Conservation (phyloP, 306 rosid genomes). For the Abrus precatorius region DNA sequence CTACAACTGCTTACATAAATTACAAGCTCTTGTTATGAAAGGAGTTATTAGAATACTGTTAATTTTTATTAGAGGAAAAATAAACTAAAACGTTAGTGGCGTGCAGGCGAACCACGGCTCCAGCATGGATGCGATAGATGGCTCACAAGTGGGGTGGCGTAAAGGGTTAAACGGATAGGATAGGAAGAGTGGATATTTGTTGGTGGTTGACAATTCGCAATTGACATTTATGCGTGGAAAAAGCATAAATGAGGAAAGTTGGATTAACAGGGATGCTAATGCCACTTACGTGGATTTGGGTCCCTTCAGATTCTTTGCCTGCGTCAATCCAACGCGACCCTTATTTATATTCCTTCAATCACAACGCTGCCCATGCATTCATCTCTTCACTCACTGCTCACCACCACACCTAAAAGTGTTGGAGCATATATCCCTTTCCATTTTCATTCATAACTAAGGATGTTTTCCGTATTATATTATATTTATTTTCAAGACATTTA, state of each 20-base stretch:
- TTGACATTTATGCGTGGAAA: constrained; percentile 7
- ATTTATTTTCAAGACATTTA: too few species aligned
- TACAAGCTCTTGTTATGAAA: too few species aligned
- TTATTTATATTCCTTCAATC: constrained; percentile 26
- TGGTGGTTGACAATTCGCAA: constrained; percentile 18
- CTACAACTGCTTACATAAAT: too few species aligned
- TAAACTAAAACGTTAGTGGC: too few species aligned
- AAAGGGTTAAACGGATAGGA: too few species aligned
- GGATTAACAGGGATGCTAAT: not conserved
- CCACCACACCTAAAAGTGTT: not conserved
- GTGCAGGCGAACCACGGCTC: too few species aligned
- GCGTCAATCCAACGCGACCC: constrained; percentile 51
- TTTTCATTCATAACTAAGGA: not conserved
- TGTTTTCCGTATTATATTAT: too few species aligned
- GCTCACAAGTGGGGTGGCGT: constrained; percentile 4
- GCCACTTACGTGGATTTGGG: constrained; percentile 42
- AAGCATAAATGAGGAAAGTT: not conserved
- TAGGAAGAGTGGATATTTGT: not conserved
- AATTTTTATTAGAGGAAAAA: too few species aligned
- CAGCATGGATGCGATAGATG: not conserved
- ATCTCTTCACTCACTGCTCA: not conserved
- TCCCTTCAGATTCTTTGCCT: constrained; percentile 28
- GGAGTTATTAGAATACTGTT: too few species aligned
- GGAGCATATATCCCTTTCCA: not conserved
- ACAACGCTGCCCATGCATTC: not conserved